A percentile compares a stretch with the other conserved stretches of the same genome.
phyloP scores from a whole-genome alignment of 1,284 basidiomycete species.

The Ustilago bromivora region DNA sequence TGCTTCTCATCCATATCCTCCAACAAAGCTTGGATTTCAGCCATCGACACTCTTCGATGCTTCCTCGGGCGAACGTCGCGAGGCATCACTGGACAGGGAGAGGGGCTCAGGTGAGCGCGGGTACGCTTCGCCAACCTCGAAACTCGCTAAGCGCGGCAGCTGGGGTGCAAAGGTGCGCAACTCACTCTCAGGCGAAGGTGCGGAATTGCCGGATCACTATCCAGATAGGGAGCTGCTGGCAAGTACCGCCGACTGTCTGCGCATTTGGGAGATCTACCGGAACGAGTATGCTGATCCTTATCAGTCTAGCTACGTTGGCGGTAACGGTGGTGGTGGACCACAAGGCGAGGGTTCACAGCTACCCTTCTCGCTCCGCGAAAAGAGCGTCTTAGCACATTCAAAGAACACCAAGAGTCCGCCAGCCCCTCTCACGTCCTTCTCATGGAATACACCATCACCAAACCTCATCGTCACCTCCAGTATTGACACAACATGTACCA shows the following conservation, averaged over 20 bases:
- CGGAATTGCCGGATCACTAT: conserved; percentile 46
- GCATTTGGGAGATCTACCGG: conserved; percentile 66
- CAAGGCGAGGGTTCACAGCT: conserved; percentile 25
- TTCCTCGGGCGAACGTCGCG: conserved; percentile 41
- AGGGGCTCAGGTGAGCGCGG: conserved; percentile 37
- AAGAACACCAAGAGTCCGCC: conserved; percentile 66
- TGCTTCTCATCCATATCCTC: conserved; percentile 67
- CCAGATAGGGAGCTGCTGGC: conserved; percentile 67
- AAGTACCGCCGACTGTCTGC: conserved; percentile 66
- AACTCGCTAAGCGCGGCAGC: conserved; percentile 53
- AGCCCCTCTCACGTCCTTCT: conserved; percentile 68
- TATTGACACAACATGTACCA: conserved; percentile 73
- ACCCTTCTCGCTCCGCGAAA: conserved; percentile 63
- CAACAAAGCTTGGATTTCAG: conserved; percentile 67
- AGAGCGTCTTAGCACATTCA: conserved; percentile 66
- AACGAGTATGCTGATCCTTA: conserved; percentile 54
- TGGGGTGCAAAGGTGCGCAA: conserved; percentile 52
- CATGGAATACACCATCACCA: conserved; percentile 68
- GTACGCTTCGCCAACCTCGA: conserved; percentile 54
- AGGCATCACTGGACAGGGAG: conserved; percentile 39
- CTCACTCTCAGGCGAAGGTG: conserved; percentile 20
- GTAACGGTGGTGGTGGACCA: conserved; percentile 24
- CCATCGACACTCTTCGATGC: conserved; percentile 59
- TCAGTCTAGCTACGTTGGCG: conserved; percentile 50
- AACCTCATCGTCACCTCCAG: conserved; percentile 73